Percentiles rank a stretch among this genome's conserved stretches.
phyloP scores from a whole-genome alignment of 192 early-diverging fungal species.

The Gamsiella multidivaricata region DNA sequence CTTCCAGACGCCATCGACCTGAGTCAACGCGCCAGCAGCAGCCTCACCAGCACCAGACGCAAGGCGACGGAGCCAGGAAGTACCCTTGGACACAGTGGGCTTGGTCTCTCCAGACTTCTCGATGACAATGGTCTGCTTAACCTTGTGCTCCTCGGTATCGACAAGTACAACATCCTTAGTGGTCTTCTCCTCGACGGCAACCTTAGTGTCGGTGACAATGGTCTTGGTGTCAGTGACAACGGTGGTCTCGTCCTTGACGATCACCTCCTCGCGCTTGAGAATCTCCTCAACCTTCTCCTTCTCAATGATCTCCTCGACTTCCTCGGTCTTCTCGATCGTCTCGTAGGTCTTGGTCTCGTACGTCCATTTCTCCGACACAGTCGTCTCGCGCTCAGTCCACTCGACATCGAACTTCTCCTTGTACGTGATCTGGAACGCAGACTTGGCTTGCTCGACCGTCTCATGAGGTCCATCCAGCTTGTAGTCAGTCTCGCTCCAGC shows the following conservation, averaged over 20 bases:
- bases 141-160: conserved; percentile 3
- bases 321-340: conserved; percentile 23
- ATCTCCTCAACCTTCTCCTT: conserved; percentile 15
- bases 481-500: conserved; percentile 30
- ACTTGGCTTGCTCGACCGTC: conserved; percentile 23
- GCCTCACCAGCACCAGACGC: conserved; percentile 13
- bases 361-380: conserved; percentile 14
- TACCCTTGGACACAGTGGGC: conserved; percentile 29
- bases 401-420: conserved; percentile 16
- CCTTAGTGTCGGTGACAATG: no score
- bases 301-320: conserved; percentile 38
- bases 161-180: not conserved
- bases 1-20: conserved; percentile 39
- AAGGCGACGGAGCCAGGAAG: conserved; percentile 28
- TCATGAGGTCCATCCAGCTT: conserved; percentile 33
- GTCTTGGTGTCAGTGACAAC: no score
- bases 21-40: conserved; percentile 7
- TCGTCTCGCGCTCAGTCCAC: conserved; percentile 25
- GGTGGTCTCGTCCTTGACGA: not conserved
- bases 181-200: no score
- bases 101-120: conserved; percentile 20
- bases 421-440: conserved; percentile 23
- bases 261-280: conserved; percentile 18
- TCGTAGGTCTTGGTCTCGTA: conserved; percentile 45
- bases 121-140: conserved; percentile 12